Conservation (phyloP, 148 eudicot genomes). For the Persicaria maculosa region DNA sequence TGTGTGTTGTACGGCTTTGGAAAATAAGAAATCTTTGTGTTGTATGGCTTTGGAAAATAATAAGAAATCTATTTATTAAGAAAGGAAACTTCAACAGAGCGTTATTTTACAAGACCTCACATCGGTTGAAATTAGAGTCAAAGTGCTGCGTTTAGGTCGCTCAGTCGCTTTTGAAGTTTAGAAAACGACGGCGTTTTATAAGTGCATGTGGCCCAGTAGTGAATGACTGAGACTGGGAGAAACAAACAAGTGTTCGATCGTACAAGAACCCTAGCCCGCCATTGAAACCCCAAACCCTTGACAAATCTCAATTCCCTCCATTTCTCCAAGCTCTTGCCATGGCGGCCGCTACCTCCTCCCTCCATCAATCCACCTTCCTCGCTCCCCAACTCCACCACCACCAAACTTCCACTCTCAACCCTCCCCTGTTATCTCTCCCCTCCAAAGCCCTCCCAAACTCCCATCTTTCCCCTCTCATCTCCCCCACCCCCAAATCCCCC, state of each 20-base stretch:
- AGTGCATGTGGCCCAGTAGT: neutral
- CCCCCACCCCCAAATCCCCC: neutral
- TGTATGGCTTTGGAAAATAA: no score
- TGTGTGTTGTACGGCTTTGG: no score
- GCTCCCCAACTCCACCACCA: neutral
- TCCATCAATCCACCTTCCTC: neutral
- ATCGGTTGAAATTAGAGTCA: neutral
- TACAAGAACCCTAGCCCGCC: constrained; percentile 8
- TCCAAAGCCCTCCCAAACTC: constrained; percentile 10
- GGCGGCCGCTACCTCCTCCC: constrained; percentile 7
- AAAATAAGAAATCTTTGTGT: no score
- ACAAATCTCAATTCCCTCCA: neutral
- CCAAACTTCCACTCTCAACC: neutral
- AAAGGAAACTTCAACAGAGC: no score
- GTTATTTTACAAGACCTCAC: no score
- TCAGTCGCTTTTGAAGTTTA: neutral
- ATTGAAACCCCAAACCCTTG: neutral
- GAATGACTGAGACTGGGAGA: neutral
- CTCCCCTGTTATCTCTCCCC: neutral
- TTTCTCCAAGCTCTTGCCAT: neutral
- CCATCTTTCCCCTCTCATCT: neutral
- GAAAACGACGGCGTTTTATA: neutral
- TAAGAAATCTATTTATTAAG: no score
- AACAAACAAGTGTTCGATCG: neutral
- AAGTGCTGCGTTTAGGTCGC: neutral